Conservation (phyloP, 1,284 basidiomycete species). For the Blastosporella zonata region DNA sequence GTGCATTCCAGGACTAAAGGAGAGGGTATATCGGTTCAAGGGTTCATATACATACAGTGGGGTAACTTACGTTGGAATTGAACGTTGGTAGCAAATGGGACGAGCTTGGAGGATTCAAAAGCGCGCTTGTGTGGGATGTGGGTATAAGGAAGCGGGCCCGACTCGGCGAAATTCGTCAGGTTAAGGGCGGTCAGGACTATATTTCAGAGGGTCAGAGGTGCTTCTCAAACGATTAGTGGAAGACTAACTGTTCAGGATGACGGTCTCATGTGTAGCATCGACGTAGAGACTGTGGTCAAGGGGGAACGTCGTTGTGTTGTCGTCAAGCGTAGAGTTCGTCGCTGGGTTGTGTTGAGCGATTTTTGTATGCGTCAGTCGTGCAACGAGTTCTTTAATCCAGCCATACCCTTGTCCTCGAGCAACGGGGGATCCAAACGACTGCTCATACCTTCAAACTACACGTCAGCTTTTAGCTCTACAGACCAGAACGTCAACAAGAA, state of each 20-base stretch:
- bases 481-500: background rate
- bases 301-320: constrained; percentile 73
- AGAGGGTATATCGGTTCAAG: too few relatives aligned
- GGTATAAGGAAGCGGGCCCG: constrained; percentile 68
- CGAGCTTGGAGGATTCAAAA: constrained; percentile 65
- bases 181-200: constrained; percentile 72
- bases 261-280: constrained; percentile 83
- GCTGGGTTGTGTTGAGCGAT: constrained; percentile 69
- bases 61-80: constrained; percentile 65
- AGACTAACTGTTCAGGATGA: constrained; percentile 67
- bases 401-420: constrained; percentile 80
- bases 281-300: constrained; percentile 79
- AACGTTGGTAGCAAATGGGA: constrained; percentile 76
- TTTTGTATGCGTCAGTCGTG: constrained; percentile 74
- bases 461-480: background rate
- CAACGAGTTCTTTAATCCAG: constrained; percentile 78
- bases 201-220: background rate
- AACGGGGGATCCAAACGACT: constrained; percentile 78
- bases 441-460: constrained; percentile 56
- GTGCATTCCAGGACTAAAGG: constrained; percentile 38
- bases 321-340: constrained; percentile 77
- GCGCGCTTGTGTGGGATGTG: constrained; percentile 61
- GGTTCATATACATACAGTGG: background rate
- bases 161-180: constrained; percentile 65
- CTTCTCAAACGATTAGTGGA: constrained; percentile 2